phyloP scores from a whole-genome alignment of 805 yeast species.

The Wickerhamiella hasegawae region DNA sequence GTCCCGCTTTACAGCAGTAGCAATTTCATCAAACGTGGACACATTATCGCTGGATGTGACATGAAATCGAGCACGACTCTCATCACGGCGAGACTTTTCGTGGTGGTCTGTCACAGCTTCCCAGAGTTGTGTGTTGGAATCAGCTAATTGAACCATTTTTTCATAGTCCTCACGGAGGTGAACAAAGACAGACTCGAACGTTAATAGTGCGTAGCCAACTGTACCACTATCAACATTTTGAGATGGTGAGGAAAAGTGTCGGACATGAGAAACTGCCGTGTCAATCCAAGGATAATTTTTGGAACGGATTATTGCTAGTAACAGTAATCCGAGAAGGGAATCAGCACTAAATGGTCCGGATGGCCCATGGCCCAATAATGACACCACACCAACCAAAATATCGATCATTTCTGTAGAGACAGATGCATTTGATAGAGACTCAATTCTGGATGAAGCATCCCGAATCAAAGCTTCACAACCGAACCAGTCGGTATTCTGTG shows the following conservation, averaged over 20 bases:
- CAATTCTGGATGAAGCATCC: conserved; percentile 23
- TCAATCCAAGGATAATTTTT: conserved; percentile 13
- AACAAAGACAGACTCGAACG: conserved; percentile 64
- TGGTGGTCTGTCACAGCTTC: conserved; percentile 27
- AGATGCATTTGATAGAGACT: conserved; percentile 18
- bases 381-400: conserved; percentile 34
- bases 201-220: conserved; percentile 62
- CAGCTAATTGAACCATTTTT: conserved; percentile 28
- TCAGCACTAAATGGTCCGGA: conserved; percentile 51
- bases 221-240: conserved; percentile 39
- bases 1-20: neutral
- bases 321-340: conserved; percentile 52
- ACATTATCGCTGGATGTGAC: too few species aligned
- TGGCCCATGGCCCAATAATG: conserved; percentile 23
- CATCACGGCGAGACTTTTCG: too few species aligned
- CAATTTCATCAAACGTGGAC: too few species aligned
- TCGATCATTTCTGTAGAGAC: conserved; percentile 18
- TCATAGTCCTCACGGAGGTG: conserved; percentile 36
- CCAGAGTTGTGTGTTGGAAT: conserved; percentile 39
- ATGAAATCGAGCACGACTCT: too few species aligned
- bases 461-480: conserved; percentile 24
- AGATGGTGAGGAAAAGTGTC: conserved; percentile 8
- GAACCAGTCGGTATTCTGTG: conserved; percentile 14
- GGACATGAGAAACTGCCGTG: neutral
- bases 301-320: conserved; percentile 54